Evolutionary conservation across 208 protist species (phyloP), one percentile per base, ranked within the genome.

Genomic region (Willaertia magna): DNA sequence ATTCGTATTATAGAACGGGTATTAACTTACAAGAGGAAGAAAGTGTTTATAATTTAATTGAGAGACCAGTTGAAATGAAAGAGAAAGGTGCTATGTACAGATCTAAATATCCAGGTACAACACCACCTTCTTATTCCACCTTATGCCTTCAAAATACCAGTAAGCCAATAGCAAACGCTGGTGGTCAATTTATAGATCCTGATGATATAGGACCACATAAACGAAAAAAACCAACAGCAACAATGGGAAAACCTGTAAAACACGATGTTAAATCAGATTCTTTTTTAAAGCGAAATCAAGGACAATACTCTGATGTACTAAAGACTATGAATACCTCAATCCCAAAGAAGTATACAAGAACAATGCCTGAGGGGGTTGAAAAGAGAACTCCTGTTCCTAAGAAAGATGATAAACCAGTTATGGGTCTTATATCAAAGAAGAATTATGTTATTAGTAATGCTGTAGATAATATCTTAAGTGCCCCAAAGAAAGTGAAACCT

Each of bases 371-470:
- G 20, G 3, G 42, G 43, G 40, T 43, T 4, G 34, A 52, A n/a
- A 81, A 40, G 42, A 90, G 86, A 81, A 86, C 89, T 11, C 1
- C 49, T n/a, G 87, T 91, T 22, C 89, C 89, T 1, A 86, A 30
- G n/a, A 59, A 84, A 40, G 76, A 92, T 59, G 95, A 98, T 61
- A 92, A 90, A 78, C 96, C 96, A 0, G 91, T 97, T 47, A 95
- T 97, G 93, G 95, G 95, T 0, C 86, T 98, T 16, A 95, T 92
- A 61, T 95, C 94, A 1, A 92, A 97, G 46, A 97, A 96, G 85
- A 89, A 97, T 83, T 97, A 96, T 90, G 91, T 97, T 42, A 91
- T 89, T 1, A 94, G 93, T 30, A 98, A 98, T 78, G 96, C 96
- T 85, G 94, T 98, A 42, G 94, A 96, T 46, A 89, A 93, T 22